A percentile compares a stretch with the other conserved stretches of the same genome.
Evolutionary conservation across 352 stramenopile species (phyloP).

Genomic region (Blastocystis sp.): DNA sequence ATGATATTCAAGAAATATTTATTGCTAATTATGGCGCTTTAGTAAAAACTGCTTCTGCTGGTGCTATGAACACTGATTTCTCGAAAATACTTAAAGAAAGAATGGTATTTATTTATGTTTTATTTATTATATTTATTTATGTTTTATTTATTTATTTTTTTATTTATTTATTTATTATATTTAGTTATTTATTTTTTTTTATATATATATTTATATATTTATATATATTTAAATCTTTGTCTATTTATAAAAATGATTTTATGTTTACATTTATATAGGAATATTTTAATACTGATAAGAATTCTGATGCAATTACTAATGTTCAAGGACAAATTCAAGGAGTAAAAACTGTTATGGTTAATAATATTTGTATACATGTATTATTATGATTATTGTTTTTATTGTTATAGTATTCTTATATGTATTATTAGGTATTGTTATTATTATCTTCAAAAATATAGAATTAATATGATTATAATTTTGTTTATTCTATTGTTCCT

Average conservation of each 20-base stretch:
- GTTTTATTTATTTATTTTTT: too few relatives aligned
- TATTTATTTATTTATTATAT: too few relatives aligned
- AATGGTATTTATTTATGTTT: slow-evolving; percentile 15
- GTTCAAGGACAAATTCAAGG: slow-evolving; percentile 37
- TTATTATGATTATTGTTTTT: background rate
- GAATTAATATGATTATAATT: too few relatives aligned
- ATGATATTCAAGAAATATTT: slow-evolving; percentile 37
- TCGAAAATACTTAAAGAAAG: slow-evolving; percentile 37
- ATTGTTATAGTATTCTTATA: too few relatives aligned
- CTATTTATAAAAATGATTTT: too few relatives aligned
- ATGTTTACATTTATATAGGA: slow-evolving; percentile 17
- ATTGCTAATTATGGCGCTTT: slow-evolving; percentile 33
- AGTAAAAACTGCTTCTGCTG: slow-evolving; percentile 32
- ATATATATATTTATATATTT: too few relatives aligned
- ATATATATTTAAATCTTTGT: too few relatives aligned
- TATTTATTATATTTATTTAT: background rate
- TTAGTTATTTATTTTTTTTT: too few relatives aligned
- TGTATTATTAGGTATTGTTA: too few relatives aligned
- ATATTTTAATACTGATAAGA: slow-evolving; percentile 36
- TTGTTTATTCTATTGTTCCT: too few relatives aligned
- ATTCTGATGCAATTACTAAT: slow-evolving; percentile 28
- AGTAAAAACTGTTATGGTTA: slow-evolving; percentile 38
- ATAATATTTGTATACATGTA: slow-evolving; percentile 18
- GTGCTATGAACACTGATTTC: slow-evolving; percentile 38
- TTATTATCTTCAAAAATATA: too few relatives aligned